Evolutionary conservation across 306 rosid genomes (phyloP).

Genomic region (Cucurbita ficifolia): DNA sequence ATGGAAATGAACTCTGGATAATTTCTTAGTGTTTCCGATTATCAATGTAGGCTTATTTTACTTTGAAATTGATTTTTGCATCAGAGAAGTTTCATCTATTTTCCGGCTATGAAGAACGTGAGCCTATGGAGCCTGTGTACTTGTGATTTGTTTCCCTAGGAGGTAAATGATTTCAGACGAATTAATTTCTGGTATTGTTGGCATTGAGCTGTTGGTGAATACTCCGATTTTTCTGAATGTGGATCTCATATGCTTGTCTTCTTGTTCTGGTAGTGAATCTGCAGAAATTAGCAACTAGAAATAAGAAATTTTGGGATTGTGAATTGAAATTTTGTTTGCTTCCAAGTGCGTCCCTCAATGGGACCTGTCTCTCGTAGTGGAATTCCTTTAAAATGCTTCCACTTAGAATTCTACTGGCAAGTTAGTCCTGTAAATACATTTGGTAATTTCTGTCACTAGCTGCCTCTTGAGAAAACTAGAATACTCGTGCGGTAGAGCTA

Average conservation of each 20-base stretch:
- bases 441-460: neutral
- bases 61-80: neutral
- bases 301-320: neutral
- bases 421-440: neutral
- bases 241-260: conserved; percentile 27
- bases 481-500: neutral
- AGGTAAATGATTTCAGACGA: conserved; percentile 43
- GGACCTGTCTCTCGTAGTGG: neutral
- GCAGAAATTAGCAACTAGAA: neutral
- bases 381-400: neutral
- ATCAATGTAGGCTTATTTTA: neutral
- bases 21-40: neutral
- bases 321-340: neutral
- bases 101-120: conserved; percentile 59
- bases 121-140: no score
- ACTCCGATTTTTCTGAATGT: conserved; percentile 16
- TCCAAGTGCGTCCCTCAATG: neutral
- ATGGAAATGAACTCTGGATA: neutral
- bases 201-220: conserved; percentile 7
- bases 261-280: conserved; percentile 15
- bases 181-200: conserved; percentile 63
- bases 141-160: no score
- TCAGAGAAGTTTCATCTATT: neutral
- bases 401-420: neutral
- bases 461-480: neutral